Conservation (phyloP, 2,329 filamentous ascomycete species). For the Meredithiella fracta region DNA sequence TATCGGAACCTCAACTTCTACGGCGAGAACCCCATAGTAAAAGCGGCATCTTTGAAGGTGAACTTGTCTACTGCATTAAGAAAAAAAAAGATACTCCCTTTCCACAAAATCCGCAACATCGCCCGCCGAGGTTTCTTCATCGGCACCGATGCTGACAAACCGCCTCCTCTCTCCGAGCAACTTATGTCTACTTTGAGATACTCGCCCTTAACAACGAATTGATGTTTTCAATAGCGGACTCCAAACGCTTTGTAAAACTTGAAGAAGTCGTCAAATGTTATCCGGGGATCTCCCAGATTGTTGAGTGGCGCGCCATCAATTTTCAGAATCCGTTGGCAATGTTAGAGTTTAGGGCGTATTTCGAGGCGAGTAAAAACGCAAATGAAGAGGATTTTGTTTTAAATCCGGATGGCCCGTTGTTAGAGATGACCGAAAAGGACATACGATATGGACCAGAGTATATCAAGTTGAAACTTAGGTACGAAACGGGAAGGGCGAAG, state of each 20-base stretch:
- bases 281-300: conserved; percentile 48
- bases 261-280: conserved; percentile 33
- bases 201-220: conserved; percentile 38
- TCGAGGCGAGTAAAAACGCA: conserved; percentile 48
- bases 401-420: conserved; percentile 68
- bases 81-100: conserved; percentile 50
- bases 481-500: conserved; percentile 61
- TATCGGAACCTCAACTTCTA: conserved; percentile 48
- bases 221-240: conserved; percentile 35
- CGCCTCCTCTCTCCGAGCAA: conserved; percentile 31
- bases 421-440: conserved; percentile 26
- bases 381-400: conserved; percentile 66
- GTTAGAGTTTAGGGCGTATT: conserved; percentile 41
- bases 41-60: conserved; percentile 67
- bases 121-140: conserved; percentile 54
- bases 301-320: conserved; percentile 50
- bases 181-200: conserved; percentile 45
- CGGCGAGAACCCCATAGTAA: conserved; percentile 39
- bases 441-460: conserved; percentile 31
- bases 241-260: conserved; percentile 43
- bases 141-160: conserved; percentile 47
- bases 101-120: conserved; percentile 69
- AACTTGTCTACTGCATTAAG: conserved; percentile 54
- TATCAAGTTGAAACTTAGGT: conserved; percentile 83
- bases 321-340: conserved; percentile 39